Conservation (phyloP, 179 eudicot species). For the Sideroxylon spinosum region DNA sequence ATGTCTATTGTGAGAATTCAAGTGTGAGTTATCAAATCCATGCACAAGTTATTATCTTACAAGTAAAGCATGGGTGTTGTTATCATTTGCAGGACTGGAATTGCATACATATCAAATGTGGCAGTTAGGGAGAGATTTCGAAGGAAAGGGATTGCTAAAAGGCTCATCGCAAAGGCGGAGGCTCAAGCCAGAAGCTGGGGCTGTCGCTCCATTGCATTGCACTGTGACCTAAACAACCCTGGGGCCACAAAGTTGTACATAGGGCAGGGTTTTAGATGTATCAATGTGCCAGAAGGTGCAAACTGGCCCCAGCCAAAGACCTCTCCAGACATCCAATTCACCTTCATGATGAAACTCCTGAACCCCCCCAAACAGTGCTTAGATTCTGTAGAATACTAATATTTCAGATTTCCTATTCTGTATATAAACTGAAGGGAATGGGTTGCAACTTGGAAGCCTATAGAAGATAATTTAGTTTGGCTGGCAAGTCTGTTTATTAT, state of each 20-base stretch:
- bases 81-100: constrained; percentile 52
- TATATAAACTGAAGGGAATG: neutral
- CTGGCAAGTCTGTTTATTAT: neutral
- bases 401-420: neutral
- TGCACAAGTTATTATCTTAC: neutral
- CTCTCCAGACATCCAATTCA: constrained; percentile 60
- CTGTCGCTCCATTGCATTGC: constrained; percentile 83
- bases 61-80: neutral
- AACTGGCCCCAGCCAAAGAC: constrained; percentile 94
- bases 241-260: constrained; percentile 65
- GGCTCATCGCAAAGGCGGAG: constrained; percentile 72
- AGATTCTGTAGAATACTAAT: neutral
- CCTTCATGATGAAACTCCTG: constrained; percentile 92
- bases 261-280: constrained; percentile 60
- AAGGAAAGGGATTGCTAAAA: constrained; percentile 77
- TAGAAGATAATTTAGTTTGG: neutral
- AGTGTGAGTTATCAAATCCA: neutral
- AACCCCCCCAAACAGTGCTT: constrained; percentile 19
- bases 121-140: constrained; percentile 83
- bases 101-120: constrained; percentile 90
- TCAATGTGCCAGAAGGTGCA: constrained; percentile 73
- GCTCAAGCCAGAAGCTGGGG: constrained; percentile 84
- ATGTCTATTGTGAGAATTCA: neutral
- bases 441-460: no score
- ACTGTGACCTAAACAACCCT: constrained; percentile 68